A percentile compares a stretch with the other conserved stretches of the same genome.
Conservation (phyloP, 2,329 filamentous ascomycete genomes). For the Epichloe coenophiala region DNA sequence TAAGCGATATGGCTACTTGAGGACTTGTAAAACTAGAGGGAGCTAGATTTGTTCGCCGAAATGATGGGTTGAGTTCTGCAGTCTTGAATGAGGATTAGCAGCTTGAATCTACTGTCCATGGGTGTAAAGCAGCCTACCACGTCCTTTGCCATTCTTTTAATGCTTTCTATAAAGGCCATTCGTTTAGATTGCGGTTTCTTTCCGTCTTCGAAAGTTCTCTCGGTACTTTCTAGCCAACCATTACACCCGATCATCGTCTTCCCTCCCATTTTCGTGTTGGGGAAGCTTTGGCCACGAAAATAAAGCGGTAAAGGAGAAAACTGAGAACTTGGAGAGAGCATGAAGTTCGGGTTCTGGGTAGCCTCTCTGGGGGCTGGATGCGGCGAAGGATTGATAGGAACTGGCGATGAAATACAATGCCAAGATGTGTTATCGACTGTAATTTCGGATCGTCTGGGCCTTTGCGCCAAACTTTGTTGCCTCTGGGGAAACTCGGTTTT, state of each 20-base stretch:
- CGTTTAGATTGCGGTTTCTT: constrained; percentile 24
- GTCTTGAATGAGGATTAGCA: constrained; percentile 7
- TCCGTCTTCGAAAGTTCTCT: constrained; percentile 9
- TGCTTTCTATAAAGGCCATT: constrained; percentile 27
- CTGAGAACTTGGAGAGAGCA: constrained; percentile 9
- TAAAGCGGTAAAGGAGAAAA: constrained; percentile 32
- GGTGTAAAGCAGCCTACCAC: constrained; percentile 26
- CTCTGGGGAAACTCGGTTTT: constrained; percentile 7
- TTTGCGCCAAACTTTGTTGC: constrained; percentile 9
- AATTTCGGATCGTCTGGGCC: constrained; percentile 17
- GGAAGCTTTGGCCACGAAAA: constrained; percentile 25
- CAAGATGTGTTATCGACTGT: constrained; percentile 10
- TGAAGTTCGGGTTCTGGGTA: not conserved
- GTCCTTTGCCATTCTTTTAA: constrained; percentile 41
- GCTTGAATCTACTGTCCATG: not conserved
- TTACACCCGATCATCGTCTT: constrained; percentile 42
- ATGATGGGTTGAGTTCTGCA: constrained; percentile 22
- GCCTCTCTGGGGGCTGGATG: not conserved
- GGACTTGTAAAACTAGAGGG: constrained; percentile 3
- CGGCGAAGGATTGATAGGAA: not conserved
- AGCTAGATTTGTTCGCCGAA: not conserved
- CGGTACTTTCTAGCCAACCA: constrained; percentile 41
- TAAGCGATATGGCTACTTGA: constrained; percentile 34
- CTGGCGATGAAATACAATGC: not conserved
- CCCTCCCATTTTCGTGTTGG: constrained; percentile 25